Evolutionary conservation across 192 early-diverging fungal genomes (phyloP).

Genomic region (Rhizoclosmatium sp.): DNA sequence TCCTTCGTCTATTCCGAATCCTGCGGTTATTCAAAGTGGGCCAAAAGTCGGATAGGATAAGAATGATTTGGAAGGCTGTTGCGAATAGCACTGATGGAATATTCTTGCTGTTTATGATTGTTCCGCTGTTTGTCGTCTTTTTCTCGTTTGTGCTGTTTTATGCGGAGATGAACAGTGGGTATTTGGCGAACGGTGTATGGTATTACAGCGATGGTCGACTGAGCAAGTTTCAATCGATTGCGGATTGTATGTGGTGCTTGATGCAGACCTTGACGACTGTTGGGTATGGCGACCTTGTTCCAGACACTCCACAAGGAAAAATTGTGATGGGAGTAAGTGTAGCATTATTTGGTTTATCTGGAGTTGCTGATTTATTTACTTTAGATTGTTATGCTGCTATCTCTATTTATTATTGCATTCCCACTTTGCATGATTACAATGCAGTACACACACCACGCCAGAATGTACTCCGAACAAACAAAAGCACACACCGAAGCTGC

Average conservation of each 20-base stretch:
- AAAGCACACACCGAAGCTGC: neutral
- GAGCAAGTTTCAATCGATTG: constrained; percentile 28
- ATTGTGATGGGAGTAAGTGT: constrained; percentile 18
- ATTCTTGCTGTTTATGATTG: neutral
- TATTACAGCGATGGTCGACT: constrained; percentile 22
- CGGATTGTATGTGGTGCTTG: constrained; percentile 28
- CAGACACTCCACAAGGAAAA: constrained; percentile 35
- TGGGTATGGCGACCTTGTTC: constrained; percentile 41
- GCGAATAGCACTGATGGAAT: constrained; percentile 32
- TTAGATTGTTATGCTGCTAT: constrained; percentile 5
- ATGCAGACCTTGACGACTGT: constrained; percentile 38
- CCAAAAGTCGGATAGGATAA: constrained; percentile 33
- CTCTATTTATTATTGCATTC: constrained; percentile 46
- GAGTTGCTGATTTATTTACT: neutral
- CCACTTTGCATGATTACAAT: constrained; percentile 49
- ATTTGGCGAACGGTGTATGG: constrained; percentile 28
- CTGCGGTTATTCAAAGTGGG: constrained; percentile 36
- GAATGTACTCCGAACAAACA: constrained; percentile 21
- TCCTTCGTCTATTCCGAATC: constrained; percentile 21
- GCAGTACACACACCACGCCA: constrained; percentile 39
- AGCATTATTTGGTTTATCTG: neutral
- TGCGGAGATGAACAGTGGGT: constrained; percentile 1
- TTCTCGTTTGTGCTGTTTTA: constrained; percentile 28
- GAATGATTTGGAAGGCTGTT: constrained; percentile 22
- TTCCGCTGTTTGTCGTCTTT: constrained; percentile 28